Percentiles rank a stretch among this genome's conserved stretches.
Conservation (phyloP, 805 yeast genomes). For the Clavispora carvajalis region DNA sequence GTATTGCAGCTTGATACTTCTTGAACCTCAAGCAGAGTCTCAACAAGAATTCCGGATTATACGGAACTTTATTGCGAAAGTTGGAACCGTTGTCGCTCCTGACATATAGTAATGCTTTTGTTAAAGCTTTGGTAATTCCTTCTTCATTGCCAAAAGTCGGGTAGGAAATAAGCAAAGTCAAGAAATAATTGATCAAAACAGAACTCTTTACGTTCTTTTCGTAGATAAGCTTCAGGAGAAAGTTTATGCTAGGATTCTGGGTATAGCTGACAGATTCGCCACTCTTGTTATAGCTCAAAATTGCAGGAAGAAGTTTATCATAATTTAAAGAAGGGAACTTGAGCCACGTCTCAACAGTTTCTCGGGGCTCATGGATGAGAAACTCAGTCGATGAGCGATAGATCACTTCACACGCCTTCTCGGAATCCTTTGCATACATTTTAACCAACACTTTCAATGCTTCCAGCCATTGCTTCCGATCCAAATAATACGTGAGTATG, state of each 20-base stretch:
- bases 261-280: slow-evolving; percentile 30
- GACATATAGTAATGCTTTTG: slow-evolving; percentile 24
- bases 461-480: slow-evolving; percentile 65
- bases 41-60: slow-evolving; percentile 70
- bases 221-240: slow-evolving; percentile 47
- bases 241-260: slow-evolving; percentile 62
- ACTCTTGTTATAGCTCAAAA: slow-evolving; percentile 60
- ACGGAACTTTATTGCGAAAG: slow-evolving; percentile 19
- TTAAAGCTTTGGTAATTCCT: slow-evolving; percentile 32
- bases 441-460: slow-evolving; percentile 56
- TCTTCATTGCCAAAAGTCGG: slow-evolving; percentile 31
- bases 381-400: slow-evolving; percentile 68
- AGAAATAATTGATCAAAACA: slow-evolving; percentile 62
- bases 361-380: slow-evolving; percentile 59
- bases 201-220: slow-evolving; percentile 36
- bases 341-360: slow-evolving; percentile 78
- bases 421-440: slow-evolving; percentile 39
- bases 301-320: slow-evolving; percentile 65
- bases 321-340: slow-evolving; percentile 51
- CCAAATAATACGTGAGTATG: slow-evolving; percentile 65
- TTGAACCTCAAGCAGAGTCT: slow-evolving; percentile 62
- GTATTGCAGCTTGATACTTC: slow-evolving; percentile 61
- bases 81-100: slow-evolving; percentile 13
- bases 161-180: slow-evolving; percentile 58
- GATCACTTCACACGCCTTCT: slow-evolving; percentile 29